These are phyloP conservation scores for Pseudogymnoascus sp. DNA, from an alignment of 2,329 filamentous ascomycete genomes.

Conservation along the genomic window DNA sequence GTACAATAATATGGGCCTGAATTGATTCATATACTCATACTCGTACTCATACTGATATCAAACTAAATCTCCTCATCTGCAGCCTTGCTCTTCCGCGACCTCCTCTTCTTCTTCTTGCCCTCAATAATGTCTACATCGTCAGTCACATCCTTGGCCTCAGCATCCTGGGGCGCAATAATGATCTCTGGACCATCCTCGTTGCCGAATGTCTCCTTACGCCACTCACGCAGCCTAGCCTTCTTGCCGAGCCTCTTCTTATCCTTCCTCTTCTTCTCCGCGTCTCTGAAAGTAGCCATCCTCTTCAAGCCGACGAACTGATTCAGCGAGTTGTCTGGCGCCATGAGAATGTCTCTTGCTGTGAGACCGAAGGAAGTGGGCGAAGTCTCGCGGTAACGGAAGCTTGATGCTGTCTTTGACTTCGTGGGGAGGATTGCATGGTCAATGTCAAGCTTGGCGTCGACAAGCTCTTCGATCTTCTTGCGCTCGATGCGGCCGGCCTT, in stretches of 20 bases:
- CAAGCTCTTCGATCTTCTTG: conserved; percentile 72
- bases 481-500: conserved; percentile 72
- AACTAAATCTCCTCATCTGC: conserved; percentile 6
- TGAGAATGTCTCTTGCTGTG: conserved; percentile 79
- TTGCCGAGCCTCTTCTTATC: conserved; percentile 86
- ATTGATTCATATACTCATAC: conserved; percentile 6
- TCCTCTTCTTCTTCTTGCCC: conserved; percentile 42
- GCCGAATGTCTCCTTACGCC: conserved; percentile 61
- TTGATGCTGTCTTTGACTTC: conserved; percentile 40
- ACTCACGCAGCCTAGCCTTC: conserved; percentile 82
- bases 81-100: conserved; percentile 34
- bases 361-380: conserved; percentile 85
- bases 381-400: conserved; percentile 90
- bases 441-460: conserved; percentile 72
- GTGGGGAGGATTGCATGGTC: conserved; percentile 53
- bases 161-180: conserved; percentile 17
- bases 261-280: conserved; percentile 77
- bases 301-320: conserved; percentile 91
- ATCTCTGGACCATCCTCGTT: conserved; percentile 33
- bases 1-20: conserved; percentile 1
- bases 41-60: conserved; percentile 4
- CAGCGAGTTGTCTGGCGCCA: conserved; percentile 75
- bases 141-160: conserved; percentile 19
- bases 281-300: conserved; percentile 85
- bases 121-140: conserved; percentile 29